phyloP scores from a whole-genome alignment of 2,329 filamentous ascomycete genomes.

The Furcasterigmium sp. region DNA sequence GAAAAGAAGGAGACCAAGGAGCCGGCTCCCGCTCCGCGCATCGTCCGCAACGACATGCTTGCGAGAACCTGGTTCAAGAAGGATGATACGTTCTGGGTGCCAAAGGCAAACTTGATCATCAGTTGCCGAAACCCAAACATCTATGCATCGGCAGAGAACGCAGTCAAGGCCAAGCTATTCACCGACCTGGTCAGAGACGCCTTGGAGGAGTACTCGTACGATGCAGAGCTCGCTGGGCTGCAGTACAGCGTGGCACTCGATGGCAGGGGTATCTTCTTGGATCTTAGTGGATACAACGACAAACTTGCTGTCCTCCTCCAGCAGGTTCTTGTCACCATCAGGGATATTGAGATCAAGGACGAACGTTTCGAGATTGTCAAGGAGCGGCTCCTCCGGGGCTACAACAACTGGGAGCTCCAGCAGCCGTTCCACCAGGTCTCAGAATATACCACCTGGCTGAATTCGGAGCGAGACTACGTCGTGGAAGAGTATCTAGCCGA shows the following conservation, averaged over 20 bases:
- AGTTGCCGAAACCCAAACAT: constrained; percentile 74
- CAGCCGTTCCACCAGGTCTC: constrained; percentile 87
- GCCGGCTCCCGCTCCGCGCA: constrained; percentile 66
- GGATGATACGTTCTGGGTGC: constrained; percentile 97
- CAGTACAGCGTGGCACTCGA: constrained; percentile 75
- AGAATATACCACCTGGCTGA: constrained; percentile 77
- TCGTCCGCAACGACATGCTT: constrained; percentile 78
- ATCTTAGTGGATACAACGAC: constrained; percentile 90
- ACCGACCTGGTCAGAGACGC: constrained; percentile 84
- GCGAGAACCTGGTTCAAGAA: constrained; percentile 96
- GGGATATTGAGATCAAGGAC: constrained; percentile 76
- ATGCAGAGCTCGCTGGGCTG: constrained; percentile 87
- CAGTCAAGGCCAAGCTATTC: constrained; percentile 74
- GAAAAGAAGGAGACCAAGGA: constrained; percentile 87
- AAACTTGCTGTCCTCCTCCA: constrained; percentile 88
- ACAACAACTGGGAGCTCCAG: constrained; percentile 82
- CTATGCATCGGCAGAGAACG: constrained; percentile 72
- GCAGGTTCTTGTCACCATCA: constrained; percentile 79
- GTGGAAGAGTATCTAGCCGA: constrained; percentile 77
- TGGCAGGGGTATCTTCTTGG: constrained; percentile 68
- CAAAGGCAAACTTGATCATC: constrained; percentile 82
- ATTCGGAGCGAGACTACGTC: constrained; percentile 69
- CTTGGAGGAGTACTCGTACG: constrained; percentile 89
- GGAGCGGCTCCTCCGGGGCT: constrained; percentile 70
- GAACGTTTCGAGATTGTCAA: constrained; percentile 90